A percentile compares a stretch with the other conserved stretches of the same genome.
Conservation (phyloP, 1,284 basidiomycete genomes). For the Schizophyllum amplum region DNA sequence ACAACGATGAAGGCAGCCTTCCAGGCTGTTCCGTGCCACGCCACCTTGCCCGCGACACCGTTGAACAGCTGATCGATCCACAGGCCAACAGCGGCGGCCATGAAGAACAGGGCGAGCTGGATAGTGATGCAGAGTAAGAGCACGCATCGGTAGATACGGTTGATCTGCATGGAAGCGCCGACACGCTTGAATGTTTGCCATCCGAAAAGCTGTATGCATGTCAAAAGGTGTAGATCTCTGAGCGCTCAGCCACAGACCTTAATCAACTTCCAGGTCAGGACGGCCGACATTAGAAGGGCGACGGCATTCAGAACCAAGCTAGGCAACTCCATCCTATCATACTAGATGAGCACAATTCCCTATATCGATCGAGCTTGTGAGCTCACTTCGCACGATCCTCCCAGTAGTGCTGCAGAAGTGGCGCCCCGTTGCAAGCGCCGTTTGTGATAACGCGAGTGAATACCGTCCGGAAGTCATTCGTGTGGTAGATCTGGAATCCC, state of each 20-base stretch:
- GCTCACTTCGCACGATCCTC: constrained; percentile 27
- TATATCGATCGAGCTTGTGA: not conserved
- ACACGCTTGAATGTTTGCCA: constrained; percentile 84
- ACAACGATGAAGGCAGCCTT: constrained; percentile 48
- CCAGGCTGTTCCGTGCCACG: constrained; percentile 38
- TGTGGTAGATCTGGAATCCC: constrained; percentile 53
- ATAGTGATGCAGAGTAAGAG: constrained; percentile 64
- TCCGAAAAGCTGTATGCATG: constrained; percentile 48
- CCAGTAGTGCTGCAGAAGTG: constrained; percentile 57
- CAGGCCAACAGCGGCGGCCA: constrained; percentile 56
- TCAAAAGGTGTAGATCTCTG: constrained; percentile 1
- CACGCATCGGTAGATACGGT: constrained; percentile 65
- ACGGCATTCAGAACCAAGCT: constrained; percentile 56
- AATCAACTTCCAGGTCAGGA: constrained; percentile 66
- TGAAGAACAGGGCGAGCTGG: constrained; percentile 71
- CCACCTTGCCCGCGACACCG: constrained; percentile 49
- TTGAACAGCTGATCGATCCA: constrained; percentile 74
- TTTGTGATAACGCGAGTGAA: constrained; percentile 52
- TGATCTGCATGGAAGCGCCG: constrained; percentile 67
- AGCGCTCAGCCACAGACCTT: constrained; percentile 38
- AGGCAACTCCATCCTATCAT: constrained; percentile 44
- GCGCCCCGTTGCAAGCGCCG: constrained; percentile 48
- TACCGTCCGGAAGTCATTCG: constrained; percentile 44
- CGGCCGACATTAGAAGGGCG: constrained; percentile 49
- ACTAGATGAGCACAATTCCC: not conserved